phyloP scores from a whole-genome alignment of 345 rosid species.

The Euphorbia tirucalli region DNA sequence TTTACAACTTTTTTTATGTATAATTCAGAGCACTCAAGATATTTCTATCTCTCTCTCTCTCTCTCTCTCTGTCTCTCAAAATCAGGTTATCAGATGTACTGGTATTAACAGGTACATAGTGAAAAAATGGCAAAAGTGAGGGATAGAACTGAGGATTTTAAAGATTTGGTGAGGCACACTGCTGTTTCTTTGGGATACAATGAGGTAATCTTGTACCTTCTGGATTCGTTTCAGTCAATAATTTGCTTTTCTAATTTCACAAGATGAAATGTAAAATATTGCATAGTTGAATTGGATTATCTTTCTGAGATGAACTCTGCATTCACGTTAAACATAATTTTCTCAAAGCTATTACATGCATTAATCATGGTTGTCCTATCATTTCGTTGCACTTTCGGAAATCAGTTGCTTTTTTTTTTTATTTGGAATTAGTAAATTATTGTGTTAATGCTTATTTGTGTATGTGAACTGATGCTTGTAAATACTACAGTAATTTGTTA shows the following conservation, averaged over 20 bases:
- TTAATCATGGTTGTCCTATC: not conserved
- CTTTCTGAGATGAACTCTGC: not conserved
- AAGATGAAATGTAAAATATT: no score
- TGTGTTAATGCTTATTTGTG: not conserved
- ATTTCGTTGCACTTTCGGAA: not conserved
- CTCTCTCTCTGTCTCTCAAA: not conserved
- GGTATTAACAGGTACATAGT: not conserved
- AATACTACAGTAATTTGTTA: not conserved
- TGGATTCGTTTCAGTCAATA: not conserved
- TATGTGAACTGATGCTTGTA: not conserved
- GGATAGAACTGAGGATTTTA: constrained; percentile 83
- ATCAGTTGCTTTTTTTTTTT: not conserved
- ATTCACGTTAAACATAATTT: not conserved
- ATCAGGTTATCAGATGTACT: not conserved
- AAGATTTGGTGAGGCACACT: constrained; percentile 63
- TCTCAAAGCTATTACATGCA: not conserved
- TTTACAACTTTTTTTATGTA: not conserved
- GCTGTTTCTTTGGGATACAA: constrained; percentile 60
- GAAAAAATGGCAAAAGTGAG: constrained; percentile 61
- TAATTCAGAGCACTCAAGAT: not conserved
- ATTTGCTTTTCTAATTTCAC: not conserved
- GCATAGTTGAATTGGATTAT: not conserved
- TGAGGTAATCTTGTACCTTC: constrained; percentile 44
- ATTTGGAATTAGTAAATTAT: not conserved
- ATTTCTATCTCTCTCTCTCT: no score